phyloP scores from a whole-genome alignment of 1,284 basidiomycete species.

The Leccinum cinnamomeum region DNA sequence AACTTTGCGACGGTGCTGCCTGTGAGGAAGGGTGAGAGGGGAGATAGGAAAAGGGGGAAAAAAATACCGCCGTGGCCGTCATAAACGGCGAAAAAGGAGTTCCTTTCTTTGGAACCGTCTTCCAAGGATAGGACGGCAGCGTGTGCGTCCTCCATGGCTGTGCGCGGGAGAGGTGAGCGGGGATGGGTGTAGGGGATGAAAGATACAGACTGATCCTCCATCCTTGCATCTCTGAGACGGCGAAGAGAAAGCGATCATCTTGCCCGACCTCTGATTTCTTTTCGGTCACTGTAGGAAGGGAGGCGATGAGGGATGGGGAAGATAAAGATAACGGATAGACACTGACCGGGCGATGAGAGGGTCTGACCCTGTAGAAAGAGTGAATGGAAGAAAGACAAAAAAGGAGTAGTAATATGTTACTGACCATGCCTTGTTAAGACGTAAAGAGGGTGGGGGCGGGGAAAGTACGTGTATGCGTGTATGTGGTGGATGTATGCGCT shows the following conservation, averaged over 20 bases:
- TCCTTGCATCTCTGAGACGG: slow-evolving; percentile 97
- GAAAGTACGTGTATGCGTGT: slow-evolving; percentile 12
- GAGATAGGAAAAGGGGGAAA: slow-evolving; percentile 2
- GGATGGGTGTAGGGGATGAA: slow-evolving; percentile 1
- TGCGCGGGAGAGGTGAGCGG: background rate
- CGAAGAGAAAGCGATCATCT: slow-evolving; percentile 80
- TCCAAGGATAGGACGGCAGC: slow-evolving; percentile 75
- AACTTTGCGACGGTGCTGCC: slow-evolving; percentile 89
- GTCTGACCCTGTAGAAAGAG: slow-evolving; percentile 62
- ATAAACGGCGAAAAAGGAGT: slow-evolving; percentile 94
- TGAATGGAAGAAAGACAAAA: slow-evolving; percentile 9
- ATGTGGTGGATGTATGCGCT: background rate
- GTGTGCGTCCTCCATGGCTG: slow-evolving; percentile 99
- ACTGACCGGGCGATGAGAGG: slow-evolving; percentile 65
- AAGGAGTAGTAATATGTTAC: slow-evolving; percentile 5
- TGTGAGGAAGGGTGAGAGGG: slow-evolving; percentile 35
- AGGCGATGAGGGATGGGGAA: slow-evolving; percentile 11
- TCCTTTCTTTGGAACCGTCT: slow-evolving; percentile 50
- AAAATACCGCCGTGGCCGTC: slow-evolving; percentile 93
- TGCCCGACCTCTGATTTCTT: slow-evolving; percentile 83
- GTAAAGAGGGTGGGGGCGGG: slow-evolving; percentile 22
- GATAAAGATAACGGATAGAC: slow-evolving; percentile 7
- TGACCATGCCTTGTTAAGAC: slow-evolving; percentile 36
- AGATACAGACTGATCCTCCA: slow-evolving; percentile 90
- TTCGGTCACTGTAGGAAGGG: slow-evolving; percentile 59